phyloP scores from a whole-genome alignment of 2,329 filamentous ascomycete genomes.

The Claviceps sorghi region DNA sequence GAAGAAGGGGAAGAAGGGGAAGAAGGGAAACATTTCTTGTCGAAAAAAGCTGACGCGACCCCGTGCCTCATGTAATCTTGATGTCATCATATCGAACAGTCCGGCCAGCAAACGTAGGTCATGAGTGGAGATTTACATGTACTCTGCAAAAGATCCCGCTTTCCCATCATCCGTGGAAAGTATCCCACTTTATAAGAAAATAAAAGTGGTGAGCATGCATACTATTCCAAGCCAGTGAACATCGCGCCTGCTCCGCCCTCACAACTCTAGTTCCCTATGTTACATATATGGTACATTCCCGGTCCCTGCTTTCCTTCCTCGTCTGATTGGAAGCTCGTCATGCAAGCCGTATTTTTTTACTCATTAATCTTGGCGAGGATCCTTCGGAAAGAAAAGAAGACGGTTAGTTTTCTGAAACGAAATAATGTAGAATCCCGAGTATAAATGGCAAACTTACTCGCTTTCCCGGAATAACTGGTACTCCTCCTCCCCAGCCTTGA shows the following conservation, averaged over 20 bases:
- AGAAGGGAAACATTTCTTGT: too few species aligned
- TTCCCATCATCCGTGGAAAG: slow-evolving; percentile 3
- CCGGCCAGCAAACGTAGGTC: not conserved
- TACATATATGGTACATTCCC: slow-evolving; percentile 23
- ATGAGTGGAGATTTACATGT: slow-evolving; percentile 17
- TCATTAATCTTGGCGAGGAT: slow-evolving; percentile 99
- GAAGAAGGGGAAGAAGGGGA: too few species aligned
- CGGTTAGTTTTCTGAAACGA: not conserved
- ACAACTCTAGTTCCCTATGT: slow-evolving; percentile 13
- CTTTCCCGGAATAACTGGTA: slow-evolving; percentile 92
- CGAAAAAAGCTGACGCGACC: not conserved
- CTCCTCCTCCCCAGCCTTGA: slow-evolving; percentile 97
- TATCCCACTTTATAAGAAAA: not conserved
- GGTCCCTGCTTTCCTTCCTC: not conserved
- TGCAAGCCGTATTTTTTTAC: slow-evolving; percentile 29
- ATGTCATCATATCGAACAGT: not conserved
- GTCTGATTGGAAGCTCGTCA: slow-evolving; percentile 1
- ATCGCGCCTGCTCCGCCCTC: not conserved
- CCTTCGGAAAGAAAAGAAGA: slow-evolving; percentile 29
- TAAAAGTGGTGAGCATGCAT: not conserved
- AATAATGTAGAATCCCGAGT: not conserved
- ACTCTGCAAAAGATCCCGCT: slow-evolving; percentile 11
- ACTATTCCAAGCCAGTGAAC: not conserved
- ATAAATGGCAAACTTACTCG: slow-evolving; percentile 56
- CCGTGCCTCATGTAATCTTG: not conserved